Evolutionary conservation across 148 eudicot genomes (phyloP).

Genomic region (Euryodendron excelsum): DNA sequence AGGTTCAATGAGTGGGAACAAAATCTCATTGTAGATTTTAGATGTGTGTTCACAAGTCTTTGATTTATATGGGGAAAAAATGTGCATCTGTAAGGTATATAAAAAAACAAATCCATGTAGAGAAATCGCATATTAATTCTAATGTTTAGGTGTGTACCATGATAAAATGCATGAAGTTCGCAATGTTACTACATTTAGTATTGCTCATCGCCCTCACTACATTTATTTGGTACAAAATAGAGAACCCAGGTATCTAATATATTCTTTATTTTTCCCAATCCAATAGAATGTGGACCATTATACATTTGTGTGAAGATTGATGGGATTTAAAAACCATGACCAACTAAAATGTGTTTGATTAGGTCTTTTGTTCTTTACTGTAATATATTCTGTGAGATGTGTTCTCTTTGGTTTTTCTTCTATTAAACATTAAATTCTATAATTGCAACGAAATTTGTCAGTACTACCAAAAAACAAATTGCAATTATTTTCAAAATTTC

Average conservation of each 20-base stretch:
- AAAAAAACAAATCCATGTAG: background rate
- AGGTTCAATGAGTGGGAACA: conserved; percentile 26
- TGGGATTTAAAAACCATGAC: background rate
- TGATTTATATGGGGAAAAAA: background rate
- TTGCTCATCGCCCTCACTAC: no score
- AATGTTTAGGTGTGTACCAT: background rate
- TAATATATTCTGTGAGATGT: background rate
- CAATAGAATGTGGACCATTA: background rate
- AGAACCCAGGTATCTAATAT: background rate
- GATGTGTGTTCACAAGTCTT: background rate
- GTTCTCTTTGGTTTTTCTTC: background rate
- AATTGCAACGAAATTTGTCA: background rate
- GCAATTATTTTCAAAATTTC: background rate
- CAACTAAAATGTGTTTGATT: background rate
- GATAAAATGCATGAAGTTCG: background rate
- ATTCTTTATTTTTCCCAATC: background rate
- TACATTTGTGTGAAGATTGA: background rate
- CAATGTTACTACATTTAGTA: background rate
- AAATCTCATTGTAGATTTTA: background rate
- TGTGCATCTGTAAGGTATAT: background rate
- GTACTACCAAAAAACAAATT: background rate
- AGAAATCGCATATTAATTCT: background rate
- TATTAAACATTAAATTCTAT: background rate
- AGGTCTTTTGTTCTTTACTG: background rate
- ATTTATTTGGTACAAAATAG: background rate